Evolutionary conservation across 2,329 filamentous ascomycete genomes (phyloP).

Genomic region (Penicillium sp.): DNA sequence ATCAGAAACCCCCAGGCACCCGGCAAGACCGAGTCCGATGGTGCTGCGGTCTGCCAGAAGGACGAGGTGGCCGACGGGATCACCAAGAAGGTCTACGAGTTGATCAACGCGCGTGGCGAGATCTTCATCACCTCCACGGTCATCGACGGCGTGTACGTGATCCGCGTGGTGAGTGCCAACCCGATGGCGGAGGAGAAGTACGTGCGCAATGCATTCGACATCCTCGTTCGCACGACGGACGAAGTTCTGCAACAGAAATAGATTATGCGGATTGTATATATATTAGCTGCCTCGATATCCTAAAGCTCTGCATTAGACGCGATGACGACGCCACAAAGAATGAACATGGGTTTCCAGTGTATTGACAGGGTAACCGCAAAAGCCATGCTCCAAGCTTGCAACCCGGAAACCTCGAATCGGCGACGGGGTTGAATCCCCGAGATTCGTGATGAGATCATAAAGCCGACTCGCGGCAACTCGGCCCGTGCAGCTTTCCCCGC

Average conservation of each 20-base stretch:
- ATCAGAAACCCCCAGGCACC: conserved; percentile 48
- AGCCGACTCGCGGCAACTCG: conserved; percentile 13
- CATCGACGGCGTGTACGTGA: conserved; percentile 70
- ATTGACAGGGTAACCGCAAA: no score
- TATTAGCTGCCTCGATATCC: background rate
- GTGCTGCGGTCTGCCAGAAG: conserved; percentile 23
- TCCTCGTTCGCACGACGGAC: conserved; percentile 65
- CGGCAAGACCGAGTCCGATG: conserved; percentile 10
- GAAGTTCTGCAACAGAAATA: conserved; percentile 40
- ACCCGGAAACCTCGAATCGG: no score
- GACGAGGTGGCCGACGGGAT: conserved; percentile 61
- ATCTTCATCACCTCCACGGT: conserved; percentile 81
- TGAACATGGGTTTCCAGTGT: background rate
- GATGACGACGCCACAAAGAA: background rate
- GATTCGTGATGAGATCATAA: conserved; percentile 2
- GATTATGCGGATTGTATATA: background rate
- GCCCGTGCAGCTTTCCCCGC: conserved; percentile 3
- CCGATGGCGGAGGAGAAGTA: conserved; percentile 68
- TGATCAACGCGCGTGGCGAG: conserved; percentile 69
- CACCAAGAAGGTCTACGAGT: conserved; percentile 73
- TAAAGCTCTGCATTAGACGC: no score
- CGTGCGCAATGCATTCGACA: conserved; percentile 69
- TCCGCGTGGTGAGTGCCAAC: conserved; percentile 76
- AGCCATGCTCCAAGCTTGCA: no score
- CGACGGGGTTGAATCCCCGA: no score